phyloP scores from a whole-genome alignment of 129 eudicot species.

The Ambrosia trifida region DNA sequence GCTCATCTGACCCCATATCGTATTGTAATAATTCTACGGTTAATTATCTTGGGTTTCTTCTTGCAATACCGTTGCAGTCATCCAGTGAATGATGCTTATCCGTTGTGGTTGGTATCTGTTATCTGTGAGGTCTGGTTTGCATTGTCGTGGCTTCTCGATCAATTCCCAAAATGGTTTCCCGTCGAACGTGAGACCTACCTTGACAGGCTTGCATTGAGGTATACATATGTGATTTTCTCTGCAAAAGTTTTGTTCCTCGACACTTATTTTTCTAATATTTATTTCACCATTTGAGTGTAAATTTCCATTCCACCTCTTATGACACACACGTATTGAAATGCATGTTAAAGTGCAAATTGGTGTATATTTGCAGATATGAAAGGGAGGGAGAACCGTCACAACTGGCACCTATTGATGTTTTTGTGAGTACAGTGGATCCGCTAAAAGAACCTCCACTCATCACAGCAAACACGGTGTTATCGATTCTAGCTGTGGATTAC shows the following conservation, averaged over 20 bases:
- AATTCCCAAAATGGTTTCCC: slow-evolving; percentile 80
- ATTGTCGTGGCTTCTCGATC: slow-evolving; percentile 78
- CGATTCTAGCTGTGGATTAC: slow-evolving; percentile 76
- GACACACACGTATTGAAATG: too few species aligned
- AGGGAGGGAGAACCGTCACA: slow-evolving; percentile 70
- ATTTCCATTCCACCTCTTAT: too few species aligned
- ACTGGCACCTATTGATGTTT: slow-evolving; percentile 61
- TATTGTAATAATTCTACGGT: slow-evolving; percentile 53
- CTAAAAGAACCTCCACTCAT: slow-evolving; percentile 76
- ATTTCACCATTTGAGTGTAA: background rate
- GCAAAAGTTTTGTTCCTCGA: background rate
- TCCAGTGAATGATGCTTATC: slow-evolving; percentile 73
- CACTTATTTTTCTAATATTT: background rate
- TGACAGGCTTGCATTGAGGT: slow-evolving; percentile 79
- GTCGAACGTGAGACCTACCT: slow-evolving; percentile 83
- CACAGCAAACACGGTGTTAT: slow-evolving; percentile 76
- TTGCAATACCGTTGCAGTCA: slow-evolving; percentile 65
- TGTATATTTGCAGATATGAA: slow-evolving; percentile 46
- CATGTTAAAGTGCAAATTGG: too few species aligned
- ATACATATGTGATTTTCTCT: slow-evolving; percentile 3
- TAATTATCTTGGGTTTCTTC: slow-evolving; percentile 60
- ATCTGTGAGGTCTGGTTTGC: slow-evolving; percentile 85
- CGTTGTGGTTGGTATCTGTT: slow-evolving; percentile 69
- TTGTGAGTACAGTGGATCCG: slow-evolving; percentile 85
- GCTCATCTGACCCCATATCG: slow-evolving; percentile 69